Evolutionary conservation across 345 rosid genomes (phyloP).

Genomic region (Dovyalis caffra): DNA sequence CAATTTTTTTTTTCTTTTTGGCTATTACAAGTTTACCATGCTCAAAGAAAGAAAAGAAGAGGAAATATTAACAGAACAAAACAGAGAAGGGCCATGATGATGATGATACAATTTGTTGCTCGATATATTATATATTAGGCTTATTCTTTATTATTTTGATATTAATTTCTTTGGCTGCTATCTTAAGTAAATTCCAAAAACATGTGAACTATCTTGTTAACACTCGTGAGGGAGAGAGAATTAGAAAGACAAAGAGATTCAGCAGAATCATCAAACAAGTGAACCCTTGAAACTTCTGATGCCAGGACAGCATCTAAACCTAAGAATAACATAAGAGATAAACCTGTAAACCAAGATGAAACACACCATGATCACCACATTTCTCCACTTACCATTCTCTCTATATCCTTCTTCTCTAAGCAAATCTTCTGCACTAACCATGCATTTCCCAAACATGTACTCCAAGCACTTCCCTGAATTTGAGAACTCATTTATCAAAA

Average conservation of each 20-base stretch:
- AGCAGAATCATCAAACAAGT: constrained; percentile 24
- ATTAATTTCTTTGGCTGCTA: constrained; percentile 20
- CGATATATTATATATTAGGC: neutral
- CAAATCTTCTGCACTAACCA: constrained; percentile 63
- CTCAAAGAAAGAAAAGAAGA: neutral
- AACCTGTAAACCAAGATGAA: constrained; percentile 79
- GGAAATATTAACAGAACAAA: neutral
- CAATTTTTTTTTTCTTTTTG: no score
- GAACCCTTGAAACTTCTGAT: constrained; percentile 37
- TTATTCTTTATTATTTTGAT: constrained; percentile 1
- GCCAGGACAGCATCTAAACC: constrained; percentile 66
- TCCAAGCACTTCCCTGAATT: constrained; percentile 69
- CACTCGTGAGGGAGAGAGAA: constrained; percentile 19
- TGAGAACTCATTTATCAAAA: constrained; percentile 89
- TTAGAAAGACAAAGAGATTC: neutral
- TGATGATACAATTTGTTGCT: neutral
- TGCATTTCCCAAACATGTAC: constrained; percentile 60
- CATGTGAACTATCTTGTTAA: constrained; percentile 40
- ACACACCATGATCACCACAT: constrained; percentile 67
- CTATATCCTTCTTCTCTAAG: constrained; percentile 75
- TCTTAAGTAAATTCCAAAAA: constrained; percentile 39
- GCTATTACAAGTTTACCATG: no score
- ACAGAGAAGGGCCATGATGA: neutral
- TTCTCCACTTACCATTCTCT: constrained; percentile 72
- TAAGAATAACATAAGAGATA: constrained; percentile 70